Conservation (phyloP, 164 flowering plant species). For the Paratinospora sagittata region DNA sequence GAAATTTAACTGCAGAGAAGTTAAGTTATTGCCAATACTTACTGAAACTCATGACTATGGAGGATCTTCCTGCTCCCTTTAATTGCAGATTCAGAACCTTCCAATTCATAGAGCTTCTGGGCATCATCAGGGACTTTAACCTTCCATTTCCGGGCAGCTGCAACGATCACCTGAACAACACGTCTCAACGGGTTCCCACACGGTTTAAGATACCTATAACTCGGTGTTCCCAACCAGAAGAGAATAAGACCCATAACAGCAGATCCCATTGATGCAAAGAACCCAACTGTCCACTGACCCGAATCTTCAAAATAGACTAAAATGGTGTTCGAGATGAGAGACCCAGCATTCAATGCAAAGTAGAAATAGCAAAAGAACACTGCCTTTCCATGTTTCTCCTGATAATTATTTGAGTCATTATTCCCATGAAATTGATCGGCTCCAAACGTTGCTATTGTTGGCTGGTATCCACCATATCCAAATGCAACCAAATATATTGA, state of each 20-base stretch:
- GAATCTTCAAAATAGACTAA: background rate
- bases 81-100: constrained; percentile 1
- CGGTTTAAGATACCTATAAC: constrained; percentile 26
- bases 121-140: background rate
- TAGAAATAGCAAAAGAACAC: constrained; percentile 10
- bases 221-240: background rate
- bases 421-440: constrained; percentile 75
- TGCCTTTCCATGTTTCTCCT: background rate
- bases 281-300: background rate
- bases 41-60: constrained; percentile 19
- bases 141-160: constrained; percentile 3
- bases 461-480: constrained; percentile 12
- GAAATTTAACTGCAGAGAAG: too few relatives aligned
- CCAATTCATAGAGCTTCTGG: background rate
- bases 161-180: constrained; percentile 49
- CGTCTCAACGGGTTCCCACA: constrained; percentile 56
- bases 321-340: constrained; percentile 55
- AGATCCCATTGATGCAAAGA: background rate
- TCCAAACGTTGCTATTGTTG: constrained; percentile 25
- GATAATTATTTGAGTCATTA: too few relatives aligned
- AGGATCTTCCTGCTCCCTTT: background rate
- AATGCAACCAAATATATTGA: constrained; percentile 9
- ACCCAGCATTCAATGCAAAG: background rate
- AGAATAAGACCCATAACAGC: background rate
- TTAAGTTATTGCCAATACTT: constrained; percentile 14